Evolutionary conservation across 1,284 basidiomycete genomes (phyloP), one percentile per base, ranked within the genome.

Genomic region (Peniophora sp.): DNA sequence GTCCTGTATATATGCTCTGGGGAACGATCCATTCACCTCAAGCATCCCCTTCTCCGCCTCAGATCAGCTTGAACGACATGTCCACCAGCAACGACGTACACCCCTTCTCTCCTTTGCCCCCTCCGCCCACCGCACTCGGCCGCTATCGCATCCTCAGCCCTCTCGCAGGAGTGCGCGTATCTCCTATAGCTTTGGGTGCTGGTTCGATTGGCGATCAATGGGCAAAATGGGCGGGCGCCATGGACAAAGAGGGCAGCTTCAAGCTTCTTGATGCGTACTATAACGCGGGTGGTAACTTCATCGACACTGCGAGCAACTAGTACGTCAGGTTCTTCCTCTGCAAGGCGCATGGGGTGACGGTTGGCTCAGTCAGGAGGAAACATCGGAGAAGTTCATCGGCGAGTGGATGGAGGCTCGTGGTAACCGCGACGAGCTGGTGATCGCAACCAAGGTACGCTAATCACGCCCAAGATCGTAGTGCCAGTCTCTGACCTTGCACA

Each of bases 351-450:
- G 11, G 15, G 24, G 34, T 23, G 10, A 24, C 12, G 18, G 35
- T 34, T 23, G n/a, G n/a, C n/a, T n/a, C n/a, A 80, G 77, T 52
- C 74, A 78, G 50, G 68, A 75, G 35, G 78, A 73, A 45, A 61
- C 68, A 1, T 75, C 72, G 2, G 81, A 83, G 55, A 59, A 63
- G 39, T 72, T 78, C 52, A 72, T 82, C 35, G 81, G 81, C 1
- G 78, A 78, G 59, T 83, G 81, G 81, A 72, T 69, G 39, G 72
- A 78, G 50, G 45, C 59, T 10, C 66, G 74, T 5, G 70, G 68
- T 0, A 78, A 72, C 36, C 70, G 80, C 9, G 76, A 83, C 55
- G 74, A 80, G 57, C 62, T 76, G 8, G 72, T 79, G 48, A 66
- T 81, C 45, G 77, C 77, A 1, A 81, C 76, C 14, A 81, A 82